Conservation (phyloP, 2,329 filamentous ascomycete species). For the Dactylella cylindrospora region DNA sequence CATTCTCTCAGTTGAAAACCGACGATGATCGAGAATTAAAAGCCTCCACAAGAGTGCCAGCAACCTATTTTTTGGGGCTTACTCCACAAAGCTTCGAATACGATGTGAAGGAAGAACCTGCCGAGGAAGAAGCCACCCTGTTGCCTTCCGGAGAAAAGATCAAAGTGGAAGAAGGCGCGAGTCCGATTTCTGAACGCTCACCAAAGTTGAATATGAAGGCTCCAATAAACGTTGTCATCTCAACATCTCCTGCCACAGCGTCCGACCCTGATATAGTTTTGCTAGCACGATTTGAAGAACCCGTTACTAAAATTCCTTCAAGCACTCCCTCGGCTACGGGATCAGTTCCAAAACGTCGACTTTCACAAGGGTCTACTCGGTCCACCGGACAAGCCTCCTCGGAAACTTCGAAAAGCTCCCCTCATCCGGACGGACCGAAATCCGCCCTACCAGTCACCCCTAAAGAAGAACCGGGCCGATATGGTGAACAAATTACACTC, state of each 20-base stretch:
- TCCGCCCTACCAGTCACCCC: constrained; percentile 13
- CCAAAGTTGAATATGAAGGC: constrained; percentile 47
- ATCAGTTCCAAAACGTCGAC: constrained; percentile 16
- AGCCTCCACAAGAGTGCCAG: constrained; percentile 57
- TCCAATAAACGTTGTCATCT: constrained; percentile 47
- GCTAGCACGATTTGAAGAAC: constrained; percentile 58
- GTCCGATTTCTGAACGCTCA: constrained; percentile 43
- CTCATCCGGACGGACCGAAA: constrained; percentile 25
- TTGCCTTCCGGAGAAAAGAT: constrained; percentile 38
- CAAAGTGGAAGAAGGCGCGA: constrained; percentile 48
- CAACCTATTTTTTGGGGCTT: constrained; percentile 61
- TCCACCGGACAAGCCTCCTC: constrained; percentile 32
- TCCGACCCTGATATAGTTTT: constrained; percentile 58
- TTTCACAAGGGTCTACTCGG: constrained; percentile 27
- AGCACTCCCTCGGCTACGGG: constrained; percentile 28
- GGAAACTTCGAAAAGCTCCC: constrained; percentile 36
- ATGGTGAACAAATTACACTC: constrained; percentile 4
- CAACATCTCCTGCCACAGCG: constrained; percentile 28
- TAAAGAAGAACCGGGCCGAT: constrained; percentile 26
- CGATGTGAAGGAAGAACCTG: constrained; percentile 55
- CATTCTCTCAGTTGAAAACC: constrained; percentile 58
- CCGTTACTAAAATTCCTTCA: constrained; percentile 22
- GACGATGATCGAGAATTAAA: constrained; percentile 63
- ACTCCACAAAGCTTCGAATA: constrained; percentile 58
- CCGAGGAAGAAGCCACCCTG: constrained; percentile 52